Evolutionary conservation across 306 rosid species (phyloP).

Genomic region (Fragaria vesca): DNA sequence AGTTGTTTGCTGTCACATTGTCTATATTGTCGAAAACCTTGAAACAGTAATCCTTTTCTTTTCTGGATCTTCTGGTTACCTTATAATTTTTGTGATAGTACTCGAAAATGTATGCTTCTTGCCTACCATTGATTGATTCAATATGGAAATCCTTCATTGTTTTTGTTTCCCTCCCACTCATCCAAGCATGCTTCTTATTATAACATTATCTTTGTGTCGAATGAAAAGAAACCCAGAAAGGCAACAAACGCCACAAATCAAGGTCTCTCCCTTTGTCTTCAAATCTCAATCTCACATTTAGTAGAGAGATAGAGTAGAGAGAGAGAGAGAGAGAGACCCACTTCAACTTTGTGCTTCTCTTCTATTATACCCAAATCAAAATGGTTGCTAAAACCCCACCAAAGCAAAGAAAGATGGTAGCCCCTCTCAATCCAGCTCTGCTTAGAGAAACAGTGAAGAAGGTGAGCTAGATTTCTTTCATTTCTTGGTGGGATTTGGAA

Average conservation of each 20-base stretch:
- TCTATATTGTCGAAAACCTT: conserved; percentile 13
- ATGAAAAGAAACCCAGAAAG: not conserved
- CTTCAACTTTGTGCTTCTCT: conserved; percentile 40
- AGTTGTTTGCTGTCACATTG: conserved; percentile 15
- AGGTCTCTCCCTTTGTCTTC: not conserved
- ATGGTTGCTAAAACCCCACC: conserved; percentile 98
- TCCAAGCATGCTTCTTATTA: not conserved
- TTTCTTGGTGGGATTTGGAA: not conserved
- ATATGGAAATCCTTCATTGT: not conserved
- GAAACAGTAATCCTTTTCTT: not conserved
- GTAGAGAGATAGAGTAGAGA: conserved; percentile 29
- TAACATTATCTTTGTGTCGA: not conserved
- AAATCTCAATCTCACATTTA: not conserved
- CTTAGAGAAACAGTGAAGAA: conserved; percentile 81
- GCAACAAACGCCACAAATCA: not conserved
- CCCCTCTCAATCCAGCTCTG: conserved; percentile 68
- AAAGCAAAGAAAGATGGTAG: conserved; percentile 59
- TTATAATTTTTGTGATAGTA: conserved; percentile 6
- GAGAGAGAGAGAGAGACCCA: conserved; percentile 36
- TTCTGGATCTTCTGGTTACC: not conserved
- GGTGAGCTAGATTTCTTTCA: conserved; percentile 31
- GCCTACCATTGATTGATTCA: conserved; percentile 27
- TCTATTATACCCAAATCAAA: conserved; percentile 21
- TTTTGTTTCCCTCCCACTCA: not conserved
- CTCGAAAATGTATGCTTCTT: conserved; percentile 39